These are phyloP conservation scores for Thelonectria blattea DNA, from an alignment of 2,329 filamentous ascomycete genomes.

Conservation along the genomic window DNA sequence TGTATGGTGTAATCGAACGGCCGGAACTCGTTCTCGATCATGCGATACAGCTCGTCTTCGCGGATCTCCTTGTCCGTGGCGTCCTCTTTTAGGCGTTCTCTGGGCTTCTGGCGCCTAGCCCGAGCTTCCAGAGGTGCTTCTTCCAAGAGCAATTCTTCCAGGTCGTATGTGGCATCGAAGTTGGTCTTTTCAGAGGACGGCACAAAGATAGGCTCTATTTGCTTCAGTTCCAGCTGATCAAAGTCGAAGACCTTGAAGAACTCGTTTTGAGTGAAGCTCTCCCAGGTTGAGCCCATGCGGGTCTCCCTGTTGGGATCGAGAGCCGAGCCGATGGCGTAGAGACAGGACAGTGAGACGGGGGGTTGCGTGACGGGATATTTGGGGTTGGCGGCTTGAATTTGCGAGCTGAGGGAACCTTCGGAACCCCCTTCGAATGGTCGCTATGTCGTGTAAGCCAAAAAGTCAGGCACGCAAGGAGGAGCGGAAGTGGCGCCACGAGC, in stretches of 20 bases:
- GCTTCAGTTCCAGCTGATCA: constrained; percentile 79
- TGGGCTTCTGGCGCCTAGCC: constrained; percentile 89
- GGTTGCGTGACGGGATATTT: constrained; percentile 93
- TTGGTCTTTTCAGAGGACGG: constrained; percentile 98
- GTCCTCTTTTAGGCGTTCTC: constrained; percentile 90
- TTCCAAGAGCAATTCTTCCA: constrained; percentile 91
- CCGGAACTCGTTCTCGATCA: constrained; percentile 93
- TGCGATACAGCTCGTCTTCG: constrained; percentile 89
- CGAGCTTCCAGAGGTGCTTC: constrained; percentile 94
- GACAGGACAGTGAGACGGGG: constrained; percentile 84
- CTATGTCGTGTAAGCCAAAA: constrained; percentile 51
- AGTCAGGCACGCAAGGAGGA: neutral
- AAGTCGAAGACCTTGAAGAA: constrained; percentile 93
- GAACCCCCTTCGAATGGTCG: constrained; percentile 91
- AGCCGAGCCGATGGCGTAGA: constrained; percentile 85
- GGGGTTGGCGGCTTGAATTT: constrained; percentile 81
- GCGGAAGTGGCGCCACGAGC: neutral
- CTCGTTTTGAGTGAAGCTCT: constrained; percentile 84
- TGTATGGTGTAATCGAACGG: constrained; percentile 94
- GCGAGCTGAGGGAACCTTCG: constrained; percentile 78
- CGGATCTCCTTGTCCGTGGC: constrained; percentile 94
- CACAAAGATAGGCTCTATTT: constrained; percentile 88
- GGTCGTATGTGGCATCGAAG: constrained; percentile 96
- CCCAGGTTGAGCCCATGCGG: constrained; percentile 85
- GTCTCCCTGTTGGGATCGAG: constrained; percentile 80